phyloP scores from a whole-genome alignment of 129 eudicot genomes.

The Artemisia argyi region DNA sequence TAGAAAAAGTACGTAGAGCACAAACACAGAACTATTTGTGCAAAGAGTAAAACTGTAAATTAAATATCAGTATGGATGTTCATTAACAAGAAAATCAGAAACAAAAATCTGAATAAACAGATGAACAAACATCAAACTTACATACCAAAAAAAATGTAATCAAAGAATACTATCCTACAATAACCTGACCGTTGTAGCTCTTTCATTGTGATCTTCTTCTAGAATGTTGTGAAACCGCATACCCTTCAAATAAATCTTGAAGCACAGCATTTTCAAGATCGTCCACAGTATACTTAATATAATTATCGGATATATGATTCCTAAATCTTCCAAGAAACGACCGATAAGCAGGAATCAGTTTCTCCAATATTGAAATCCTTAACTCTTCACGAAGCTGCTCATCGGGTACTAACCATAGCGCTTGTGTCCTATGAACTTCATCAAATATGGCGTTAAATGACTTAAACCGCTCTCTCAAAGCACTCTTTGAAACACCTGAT shows the following conservation, averaged over 20 bases:
- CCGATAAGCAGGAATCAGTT: constrained; percentile 64
- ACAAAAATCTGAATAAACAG: constrained; percentile 20
- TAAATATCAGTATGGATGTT: constrained; percentile 26
- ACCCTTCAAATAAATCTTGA: constrained; percentile 71
- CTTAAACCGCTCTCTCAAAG: constrained; percentile 65
- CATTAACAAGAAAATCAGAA: constrained; percentile 27
- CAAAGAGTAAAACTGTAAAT: constrained; percentile 9
- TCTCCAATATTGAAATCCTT: constrained; percentile 56
- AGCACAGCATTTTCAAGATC: constrained; percentile 65
- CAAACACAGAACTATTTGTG: constrained; percentile 16
- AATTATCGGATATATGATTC: constrained; percentile 67
- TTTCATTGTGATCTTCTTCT: constrained; percentile 61
- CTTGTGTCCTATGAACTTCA: constrained; percentile 74
- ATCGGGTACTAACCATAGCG: constrained; percentile 69
- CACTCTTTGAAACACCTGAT: constrained; percentile 68
- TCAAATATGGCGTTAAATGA: constrained; percentile 69
- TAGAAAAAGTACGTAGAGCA: constrained; percentile 4
- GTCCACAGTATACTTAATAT: constrained; percentile 70
- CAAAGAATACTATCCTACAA: constrained; percentile 62
- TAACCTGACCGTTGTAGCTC: constrained; percentile 11
- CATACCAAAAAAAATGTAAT: constrained; percentile 26
- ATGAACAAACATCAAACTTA: constrained; percentile 20
- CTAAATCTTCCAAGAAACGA: constrained; percentile 68
- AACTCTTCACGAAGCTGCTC: constrained; percentile 71
- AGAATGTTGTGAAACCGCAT: constrained; percentile 53